Conservation (phyloP, 2,329 filamentous ascomycete species). For the Sarocladium brachiariae region DNA sequence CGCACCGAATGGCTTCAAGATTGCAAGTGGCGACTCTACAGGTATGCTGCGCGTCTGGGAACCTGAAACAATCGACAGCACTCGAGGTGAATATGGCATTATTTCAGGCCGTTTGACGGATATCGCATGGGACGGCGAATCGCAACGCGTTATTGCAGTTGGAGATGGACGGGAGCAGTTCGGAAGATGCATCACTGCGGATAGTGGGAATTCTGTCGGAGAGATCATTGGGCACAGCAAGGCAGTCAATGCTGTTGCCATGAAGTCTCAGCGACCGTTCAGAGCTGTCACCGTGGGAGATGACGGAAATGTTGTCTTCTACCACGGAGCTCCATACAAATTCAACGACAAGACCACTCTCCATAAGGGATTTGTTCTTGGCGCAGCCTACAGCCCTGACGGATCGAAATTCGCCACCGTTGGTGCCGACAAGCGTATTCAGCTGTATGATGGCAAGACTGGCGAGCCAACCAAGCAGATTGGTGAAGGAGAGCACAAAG, state of each 20-base stretch:
- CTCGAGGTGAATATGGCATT: constrained; percentile 90
- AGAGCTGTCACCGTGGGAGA: constrained; percentile 87
- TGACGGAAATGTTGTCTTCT: constrained; percentile 83
- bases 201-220: constrained; percentile 92
- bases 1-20: constrained; percentile 87
- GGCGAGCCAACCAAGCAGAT: constrained; percentile 75
- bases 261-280: constrained; percentile 84
- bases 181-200: constrained; percentile 88
- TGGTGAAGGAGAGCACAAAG: constrained; percentile 78
- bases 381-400: constrained; percentile 83
- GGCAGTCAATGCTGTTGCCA: constrained; percentile 82
- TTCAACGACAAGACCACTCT: constrained; percentile 78
- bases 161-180: constrained; percentile 91
- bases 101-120: constrained; percentile 94
- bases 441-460: constrained; percentile 94
- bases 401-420: constrained; percentile 77
- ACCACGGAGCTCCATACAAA: constrained; percentile 92
- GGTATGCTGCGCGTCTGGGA: constrained; percentile 92
- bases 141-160: constrained; percentile 91
- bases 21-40: constrained; percentile 82
- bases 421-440: constrained; percentile 86
- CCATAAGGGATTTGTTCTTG: constrained; percentile 86
- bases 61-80: constrained; percentile 73
- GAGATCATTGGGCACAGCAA: constrained; percentile 90
- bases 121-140: constrained; percentile 95